These are phyloP conservation scores for Anisogramma anomala DNA, from an alignment of 2,329 filamentous ascomycete species.

Conservation along the genomic window DNA sequence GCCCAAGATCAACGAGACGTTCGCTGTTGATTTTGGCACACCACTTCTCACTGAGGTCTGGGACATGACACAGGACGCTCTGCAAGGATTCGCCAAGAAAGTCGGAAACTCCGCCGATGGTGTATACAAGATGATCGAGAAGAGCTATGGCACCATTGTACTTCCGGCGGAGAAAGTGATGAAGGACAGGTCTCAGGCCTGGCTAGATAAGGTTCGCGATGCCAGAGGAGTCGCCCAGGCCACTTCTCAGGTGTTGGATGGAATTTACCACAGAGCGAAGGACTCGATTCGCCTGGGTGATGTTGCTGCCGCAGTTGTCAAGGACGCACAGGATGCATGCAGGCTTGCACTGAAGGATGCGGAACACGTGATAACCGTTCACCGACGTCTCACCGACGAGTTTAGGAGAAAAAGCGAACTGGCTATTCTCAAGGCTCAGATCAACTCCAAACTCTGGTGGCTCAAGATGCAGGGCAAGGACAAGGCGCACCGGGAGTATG, in stretches of 20 bases:
- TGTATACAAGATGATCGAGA: conserved; percentile 18
- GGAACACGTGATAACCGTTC: conserved; percentile 24
- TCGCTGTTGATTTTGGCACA: conserved; percentile 48
- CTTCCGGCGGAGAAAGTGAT: conserved; percentile 23
- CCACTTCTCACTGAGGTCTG: conserved; percentile 29
- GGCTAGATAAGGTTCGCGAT: conserved; percentile 22
- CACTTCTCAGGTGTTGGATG: conserved; percentile 16
- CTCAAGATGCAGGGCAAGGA: conserved; percentile 39
- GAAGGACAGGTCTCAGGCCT: conserved; percentile 20
- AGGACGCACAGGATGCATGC: conserved; percentile 23
- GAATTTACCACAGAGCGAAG: conserved; percentile 19
- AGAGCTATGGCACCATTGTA: conserved; percentile 22
- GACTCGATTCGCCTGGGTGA: conserved; percentile 17
- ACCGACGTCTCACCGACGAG: conserved; percentile 20
- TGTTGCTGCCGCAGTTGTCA: conserved; percentile 17
- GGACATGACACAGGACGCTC: background rate
- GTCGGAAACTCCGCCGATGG: conserved; percentile 20
- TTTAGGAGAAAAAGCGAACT: conserved; percentile 31
- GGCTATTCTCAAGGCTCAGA: conserved; percentile 39
- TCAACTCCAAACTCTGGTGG: conserved; percentile 46
- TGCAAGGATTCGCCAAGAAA: background rate
- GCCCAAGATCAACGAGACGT: conserved; percentile 49
- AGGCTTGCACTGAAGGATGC: too few species aligned
- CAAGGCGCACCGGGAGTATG: conserved; percentile 33
- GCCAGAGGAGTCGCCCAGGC: conserved; percentile 17